Evolutionary conservation across 2,329 filamentous ascomycete species (phyloP).

Genomic region (Colletotrichum salicis): DNA sequence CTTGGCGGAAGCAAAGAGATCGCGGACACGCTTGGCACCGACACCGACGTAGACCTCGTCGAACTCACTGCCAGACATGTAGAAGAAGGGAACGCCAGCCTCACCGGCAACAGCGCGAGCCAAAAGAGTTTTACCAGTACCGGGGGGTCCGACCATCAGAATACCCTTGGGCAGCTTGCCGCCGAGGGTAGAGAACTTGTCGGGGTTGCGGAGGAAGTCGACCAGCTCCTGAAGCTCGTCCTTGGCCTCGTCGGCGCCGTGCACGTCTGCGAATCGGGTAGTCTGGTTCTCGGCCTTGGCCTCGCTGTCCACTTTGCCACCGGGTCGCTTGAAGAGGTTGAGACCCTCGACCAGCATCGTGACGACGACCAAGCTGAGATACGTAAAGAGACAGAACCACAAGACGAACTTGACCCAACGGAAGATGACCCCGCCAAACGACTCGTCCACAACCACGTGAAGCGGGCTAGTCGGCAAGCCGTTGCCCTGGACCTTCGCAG

Average conservation of each 20-base stretch:
- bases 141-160: slow-evolving; percentile 91
- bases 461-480: slow-evolving; percentile 80
- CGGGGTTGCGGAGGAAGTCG: slow-evolving; percentile 93
- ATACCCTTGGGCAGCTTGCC: slow-evolving; percentile 98
- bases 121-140: slow-evolving; percentile 96
- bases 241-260: slow-evolving; percentile 97
- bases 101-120: slow-evolving; percentile 96
- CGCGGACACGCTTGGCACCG: slow-evolving; percentile 93
- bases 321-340: slow-evolving; percentile 81
- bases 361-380: slow-evolving; percentile 81
- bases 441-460: slow-evolving; percentile 95
- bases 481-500: slow-evolving; percentile 63
- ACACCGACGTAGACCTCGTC: slow-evolving; percentile 99
- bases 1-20: slow-evolving; percentile 86
- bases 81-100: slow-evolving; percentile 98
- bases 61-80: slow-evolving; percentile 99
- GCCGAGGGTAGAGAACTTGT: slow-evolving; percentile 91
- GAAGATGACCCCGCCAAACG: slow-evolving; percentile 80
- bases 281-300: slow-evolving; percentile 93
- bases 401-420: slow-evolving; percentile 91
- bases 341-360: slow-evolving; percentile 86
- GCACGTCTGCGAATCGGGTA: slow-evolving; percentile 90
- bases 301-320: slow-evolving; percentile 79
- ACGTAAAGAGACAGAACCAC: slow-evolving; percentile 81
- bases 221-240: slow-evolving; percentile 97